phyloP scores from a whole-genome alignment of 192 early-diverging fungal species.

The Spizellomyces punctatus region DNA sequence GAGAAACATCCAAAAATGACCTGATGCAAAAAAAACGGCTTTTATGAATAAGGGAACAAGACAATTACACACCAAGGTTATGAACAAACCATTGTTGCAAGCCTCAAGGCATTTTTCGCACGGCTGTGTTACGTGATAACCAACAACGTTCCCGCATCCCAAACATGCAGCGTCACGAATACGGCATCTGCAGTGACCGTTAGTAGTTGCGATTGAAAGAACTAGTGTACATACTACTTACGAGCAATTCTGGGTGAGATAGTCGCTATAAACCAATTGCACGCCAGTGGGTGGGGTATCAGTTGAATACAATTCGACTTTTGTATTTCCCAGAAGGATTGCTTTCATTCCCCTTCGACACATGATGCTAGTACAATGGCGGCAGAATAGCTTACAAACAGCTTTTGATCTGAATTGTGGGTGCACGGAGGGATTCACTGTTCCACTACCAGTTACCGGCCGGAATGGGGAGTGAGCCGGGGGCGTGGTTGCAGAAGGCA shows the following conservation, averaged over 20 bases:
- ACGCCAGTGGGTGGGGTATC: constrained; percentile 56
- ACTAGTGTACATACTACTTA: constrained; percentile 12
- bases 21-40: constrained; percentile 24
- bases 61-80: not conserved
- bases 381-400: constrained; percentile 55
- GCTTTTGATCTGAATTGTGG: constrained; percentile 59
- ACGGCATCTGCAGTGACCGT: constrained; percentile 35
- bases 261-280: constrained; percentile 54
- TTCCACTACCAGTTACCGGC: constrained; percentile 18
- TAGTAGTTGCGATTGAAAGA: not conserved
- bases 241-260: constrained; percentile 56
- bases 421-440: constrained; percentile 52
- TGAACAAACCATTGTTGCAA: constrained; percentile 58
- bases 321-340: constrained; percentile 58
- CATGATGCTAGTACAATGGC: constrained; percentile 44
- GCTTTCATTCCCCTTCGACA: constrained; percentile 63
- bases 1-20: constrained; percentile 61
- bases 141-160: constrained; percentile 61
- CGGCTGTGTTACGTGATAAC: constrained; percentile 62
- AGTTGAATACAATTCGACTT: constrained; percentile 60
- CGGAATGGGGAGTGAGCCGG: not conserved
- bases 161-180: constrained; percentile 59
- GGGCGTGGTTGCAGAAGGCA: constrained; percentile 26
- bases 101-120: constrained; percentile 58
- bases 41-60: not conserved